Base-by-base conservation (phyloP, 495 filamentous ascomycete genomes). In the Penicillium simplicissimum region DNA sequence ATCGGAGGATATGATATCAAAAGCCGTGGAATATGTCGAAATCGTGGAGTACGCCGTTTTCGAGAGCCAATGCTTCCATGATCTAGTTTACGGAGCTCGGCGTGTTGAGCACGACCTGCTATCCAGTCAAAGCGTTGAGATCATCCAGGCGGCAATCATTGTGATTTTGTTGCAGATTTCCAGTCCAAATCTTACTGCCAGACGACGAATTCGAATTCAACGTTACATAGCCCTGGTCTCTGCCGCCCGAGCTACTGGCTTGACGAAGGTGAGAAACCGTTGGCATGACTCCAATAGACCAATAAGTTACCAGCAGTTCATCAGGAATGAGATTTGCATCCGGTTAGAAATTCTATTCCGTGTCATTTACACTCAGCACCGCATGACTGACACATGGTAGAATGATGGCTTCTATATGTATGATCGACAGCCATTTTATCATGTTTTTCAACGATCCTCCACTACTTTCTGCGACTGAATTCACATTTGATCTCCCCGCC, bases 361-460 rank as follows among this genome's bases (percentile, higher is more conserved):
- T 19, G 8, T n/a, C 43, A 19, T 3, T 21, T n/a, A 23, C 6
- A 47, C 6, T 1, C 8, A 25, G n/a, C 23, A 8, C 17, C 17
- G 17, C 17, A 47, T 25, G 4, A 48, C 25, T 48, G 45, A 48
- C 45, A 10, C 1, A 9, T 19, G 3, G 10, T 28, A 66, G 64
- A 36, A 47, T 60, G 33, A 67, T 67, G 64, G 53, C 60, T 1
- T 63, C 64, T 34, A 63, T 67, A 15, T 48, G 60, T 5, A 63
- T 67, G 57, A 62, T 67, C 1, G 64, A 67, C 40, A 49, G 53
- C 23, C 57, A 67, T 28, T 63, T 57, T 51, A 63, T 63, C 19
- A 67, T 60, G 33, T 67, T 67, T n/a, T 63, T 67, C 48, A 67
- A 67, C 21, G 55, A 35, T 13, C 57, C 60, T 10, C 64, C 60